Evolutionary conservation across 2,329 filamentous ascomycete species (phyloP).

Genomic region (Ophiocordyceps unilateralis): DNA sequence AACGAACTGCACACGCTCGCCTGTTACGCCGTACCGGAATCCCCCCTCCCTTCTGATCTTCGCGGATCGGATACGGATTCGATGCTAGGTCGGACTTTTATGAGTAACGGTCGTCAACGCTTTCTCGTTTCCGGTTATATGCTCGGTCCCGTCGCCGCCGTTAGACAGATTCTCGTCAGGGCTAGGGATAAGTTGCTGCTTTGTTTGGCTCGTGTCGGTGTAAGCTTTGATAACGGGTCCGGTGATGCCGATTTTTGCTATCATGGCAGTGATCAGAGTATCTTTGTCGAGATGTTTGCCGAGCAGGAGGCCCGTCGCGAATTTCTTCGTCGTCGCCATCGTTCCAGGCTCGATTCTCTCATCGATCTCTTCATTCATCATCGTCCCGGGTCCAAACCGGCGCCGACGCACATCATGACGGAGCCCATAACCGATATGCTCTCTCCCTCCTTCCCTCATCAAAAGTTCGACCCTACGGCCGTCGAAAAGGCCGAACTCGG

Average conservation of each 20-base stretch:
- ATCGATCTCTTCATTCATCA: slow-evolving; percentile 6
- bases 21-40: slow-evolving; percentile 12
- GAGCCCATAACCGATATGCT: slow-evolving; percentile 6
- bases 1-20: slow-evolving; percentile 8
- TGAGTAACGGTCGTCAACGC: slow-evolving; percentile 8
- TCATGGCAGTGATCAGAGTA: slow-evolving; percentile 11
- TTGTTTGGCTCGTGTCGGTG: slow-evolving; percentile 4
- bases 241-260: slow-evolving; percentile 6
- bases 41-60: slow-evolving; percentile 9
- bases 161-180: slow-evolving; percentile 8
- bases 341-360: too few relatives aligned
- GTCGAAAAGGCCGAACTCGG: slow-evolving; percentile 10
- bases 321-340: slow-evolving; percentile 7
- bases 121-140: slow-evolving; percentile 11
- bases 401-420: slow-evolving; percentile 5
- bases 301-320: slow-evolving; percentile 8
- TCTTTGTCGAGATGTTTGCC: slow-evolving; percentile 13
- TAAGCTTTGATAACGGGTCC: slow-evolving; percentile 5
- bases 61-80: slow-evolving; percentile 9
- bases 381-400: slow-evolving; percentile 7
- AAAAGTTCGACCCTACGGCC: not conserved
- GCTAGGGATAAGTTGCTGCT: slow-evolving; percentile 8
- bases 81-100: slow-evolving; percentile 4
- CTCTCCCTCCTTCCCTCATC: slow-evolving; percentile 10
- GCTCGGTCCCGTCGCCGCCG: slow-evolving; percentile 9